A percentile compares a stretch with the other conserved stretches of the same genome.
These are phyloP conservation scores for Citrullus amarus DNA, from an alignment of 306 rosid species.

Conservation along the genomic window DNA sequence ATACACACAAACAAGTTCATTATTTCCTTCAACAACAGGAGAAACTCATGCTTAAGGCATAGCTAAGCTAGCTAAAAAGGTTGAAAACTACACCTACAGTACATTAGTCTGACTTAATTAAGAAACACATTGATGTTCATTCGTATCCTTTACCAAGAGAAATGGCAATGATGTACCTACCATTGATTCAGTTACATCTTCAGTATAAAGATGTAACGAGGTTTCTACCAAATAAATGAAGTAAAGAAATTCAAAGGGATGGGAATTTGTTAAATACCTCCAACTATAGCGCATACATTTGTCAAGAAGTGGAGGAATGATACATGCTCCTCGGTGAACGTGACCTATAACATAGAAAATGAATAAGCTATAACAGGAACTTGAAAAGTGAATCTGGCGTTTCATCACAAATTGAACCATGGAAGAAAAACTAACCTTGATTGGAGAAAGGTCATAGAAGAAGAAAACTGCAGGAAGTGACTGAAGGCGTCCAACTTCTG, in stretches of 20 bases:
- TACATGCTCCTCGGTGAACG: slow-evolving; percentile 64
- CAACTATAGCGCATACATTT: slow-evolving; percentile 88
- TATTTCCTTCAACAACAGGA: not conserved
- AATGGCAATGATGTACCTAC: not conserved
- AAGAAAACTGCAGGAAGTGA: slow-evolving; percentile 95
- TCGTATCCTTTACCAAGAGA: not conserved
- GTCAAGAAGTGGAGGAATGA: slow-evolving; percentile 96
- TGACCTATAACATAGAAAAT: slow-evolving; percentile 48
- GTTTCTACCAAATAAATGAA: not conserved
- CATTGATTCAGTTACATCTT: not conserved
- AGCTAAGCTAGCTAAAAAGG: not conserved
- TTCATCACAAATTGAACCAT: not conserved
- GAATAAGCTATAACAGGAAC: not conserved
- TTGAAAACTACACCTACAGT: not conserved
- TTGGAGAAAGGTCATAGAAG: slow-evolving; percentile 97
- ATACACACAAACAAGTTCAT: not conserved
- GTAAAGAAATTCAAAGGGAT: not conserved
- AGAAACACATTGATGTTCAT: not conserved
- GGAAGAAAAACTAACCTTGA: slow-evolving; percentile 45
- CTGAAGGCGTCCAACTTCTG: slow-evolving; percentile 64
- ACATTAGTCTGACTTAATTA: not conserved
- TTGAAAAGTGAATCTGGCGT: not conserved
- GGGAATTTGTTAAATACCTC: slow-evolving; percentile 52
- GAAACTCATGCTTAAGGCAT: not conserved
- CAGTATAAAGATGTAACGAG: not conserved